Base-by-base conservation (phyloP, 805 yeast genomes). In the Hanseniaspora guilliermondii region DNA sequence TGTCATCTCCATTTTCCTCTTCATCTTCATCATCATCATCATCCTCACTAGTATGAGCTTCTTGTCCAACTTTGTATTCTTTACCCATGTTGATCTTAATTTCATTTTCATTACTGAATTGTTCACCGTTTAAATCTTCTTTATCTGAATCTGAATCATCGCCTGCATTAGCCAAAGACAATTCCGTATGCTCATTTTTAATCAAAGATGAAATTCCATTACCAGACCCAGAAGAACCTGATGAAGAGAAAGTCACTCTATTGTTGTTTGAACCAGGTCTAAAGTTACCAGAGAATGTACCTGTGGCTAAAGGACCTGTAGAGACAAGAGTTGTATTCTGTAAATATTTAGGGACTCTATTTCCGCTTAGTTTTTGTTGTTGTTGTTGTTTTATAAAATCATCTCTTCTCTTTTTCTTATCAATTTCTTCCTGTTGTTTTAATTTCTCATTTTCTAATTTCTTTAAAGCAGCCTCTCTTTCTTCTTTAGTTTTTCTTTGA, bases 401-500 rank as follows among this genome's bases (percentile, higher is more conserved):
- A 16, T 56, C 58, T 27, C 60, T 57, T 44, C 59, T 60, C 46
- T 60, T 62, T 22, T 58, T 58, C 30, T 55, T 53, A 5, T 53
- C 57, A 33, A 49, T 54, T n/a, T 54, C 57, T 42, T 58, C 62
- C 58, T 60, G 61, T 57, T 58, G 55, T 60, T 62, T 70, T 56
- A 74, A 69, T 59, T 73, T 76, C 4, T 88, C 87, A 0, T 88
- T 89, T 36, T 49, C 53, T 8, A 49, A 21, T n/a, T 35, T 24
- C n/a, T 39, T 42, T 19, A 47, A 22, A 53, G 78, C 77, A 27
- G 85, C 80, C 22, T 80, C 95, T 65, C 96, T 73, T 60, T 87
- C 96, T 60, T 85, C 89, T 60, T 86, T 83, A 11, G 87, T 71
- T 64, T 87, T 80, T 68, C 97, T 74, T 0, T 88, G 88, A 42